These are phyloP conservation scores for Trichoderma koningii DNA, from an alignment of 2,329 filamentous ascomycete genomes.

Conservation along the genomic window DNA sequence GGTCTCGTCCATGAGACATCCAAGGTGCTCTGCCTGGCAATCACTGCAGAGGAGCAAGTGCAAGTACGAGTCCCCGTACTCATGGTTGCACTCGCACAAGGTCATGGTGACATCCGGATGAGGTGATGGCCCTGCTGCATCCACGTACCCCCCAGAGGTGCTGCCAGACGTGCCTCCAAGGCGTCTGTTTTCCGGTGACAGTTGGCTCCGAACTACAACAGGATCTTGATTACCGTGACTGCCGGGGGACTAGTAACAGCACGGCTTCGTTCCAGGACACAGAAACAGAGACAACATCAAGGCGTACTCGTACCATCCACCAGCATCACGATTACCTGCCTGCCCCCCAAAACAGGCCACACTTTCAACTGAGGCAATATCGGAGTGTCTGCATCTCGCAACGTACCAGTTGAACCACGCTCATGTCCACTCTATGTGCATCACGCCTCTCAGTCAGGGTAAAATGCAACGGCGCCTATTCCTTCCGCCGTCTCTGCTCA, in stretches of 20 bases:
- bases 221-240: not conserved
- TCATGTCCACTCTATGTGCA: constrained; percentile 1
- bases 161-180: not conserved
- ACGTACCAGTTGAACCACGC: not conserved
- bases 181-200: not conserved
- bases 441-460: constrained; percentile 2
- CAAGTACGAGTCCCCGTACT: not conserved
- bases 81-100: constrained; percentile 23
- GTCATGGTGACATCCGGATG: constrained; percentile 23
- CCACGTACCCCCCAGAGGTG: not conserved
- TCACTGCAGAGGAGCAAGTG: not conserved
- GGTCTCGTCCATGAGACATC: constrained; percentile 4
- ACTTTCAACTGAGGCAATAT: constrained; percentile 5
- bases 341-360: not conserved
- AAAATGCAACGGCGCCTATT: constrained; percentile 22
- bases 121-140: constrained; percentile 14
- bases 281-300: not conserved
- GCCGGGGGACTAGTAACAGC: not conserved
- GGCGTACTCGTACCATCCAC: not conserved
- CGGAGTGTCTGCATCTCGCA: not conserved
- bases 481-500: not conserved
- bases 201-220: not conserved
- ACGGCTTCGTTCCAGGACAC: not conserved
- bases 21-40: not conserved
- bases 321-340: not conserved